Percentiles rank a stretch among this genome's conserved stretches.
These are phyloP conservation scores for Ustilago lituana DNA, from an alignment of 1,284 basidiomycete species.

Conservation along the genomic window DNA sequence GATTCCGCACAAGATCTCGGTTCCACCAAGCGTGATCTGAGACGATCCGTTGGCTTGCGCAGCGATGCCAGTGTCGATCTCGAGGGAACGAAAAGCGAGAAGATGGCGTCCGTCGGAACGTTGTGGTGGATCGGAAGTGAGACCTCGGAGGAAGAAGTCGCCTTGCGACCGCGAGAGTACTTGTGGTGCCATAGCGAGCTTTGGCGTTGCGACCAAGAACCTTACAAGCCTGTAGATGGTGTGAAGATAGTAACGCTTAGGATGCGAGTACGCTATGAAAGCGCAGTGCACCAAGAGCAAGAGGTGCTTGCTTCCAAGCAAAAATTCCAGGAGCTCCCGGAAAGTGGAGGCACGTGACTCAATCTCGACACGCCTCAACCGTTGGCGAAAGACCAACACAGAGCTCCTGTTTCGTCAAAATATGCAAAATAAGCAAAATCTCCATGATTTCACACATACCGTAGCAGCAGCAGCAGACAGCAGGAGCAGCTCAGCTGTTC, in stretches of 20 bases:
- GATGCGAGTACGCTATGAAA: too few species aligned
- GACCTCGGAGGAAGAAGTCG: conserved; percentile 57
- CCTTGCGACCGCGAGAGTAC: conserved; percentile 58
- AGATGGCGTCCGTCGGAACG: conserved; percentile 53
- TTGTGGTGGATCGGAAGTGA: conserved; percentile 49
- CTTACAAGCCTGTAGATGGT: too few species aligned
- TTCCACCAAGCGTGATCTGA: conserved; percentile 52
- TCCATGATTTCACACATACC: too few species aligned
- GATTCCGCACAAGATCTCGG: conserved; percentile 59
- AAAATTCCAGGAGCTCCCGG: conserved; percentile 10
- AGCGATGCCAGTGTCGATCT: conserved; percentile 44
- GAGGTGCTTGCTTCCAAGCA: conserved; percentile 8
- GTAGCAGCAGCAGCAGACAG: not conserved
- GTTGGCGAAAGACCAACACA: conserved; percentile 31
- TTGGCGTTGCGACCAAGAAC: not conserved
- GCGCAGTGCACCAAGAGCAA: not conserved
- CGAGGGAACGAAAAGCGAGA: conserved; percentile 51
- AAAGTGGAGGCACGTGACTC: conserved; percentile 47
- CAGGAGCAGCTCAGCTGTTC: too few species aligned
- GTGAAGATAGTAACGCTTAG: too few species aligned
- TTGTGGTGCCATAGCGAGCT: conserved; percentile 43
- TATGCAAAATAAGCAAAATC: not conserved
- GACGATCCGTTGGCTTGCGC: conserved; percentile 59
- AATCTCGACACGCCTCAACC: conserved; percentile 19
- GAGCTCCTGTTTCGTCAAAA: conserved; percentile 11